These are phyloP conservation scores for Arthroderma sp. DNA, from an alignment of 2,329 filamentous ascomycete species.

Conservation along the genomic window DNA sequence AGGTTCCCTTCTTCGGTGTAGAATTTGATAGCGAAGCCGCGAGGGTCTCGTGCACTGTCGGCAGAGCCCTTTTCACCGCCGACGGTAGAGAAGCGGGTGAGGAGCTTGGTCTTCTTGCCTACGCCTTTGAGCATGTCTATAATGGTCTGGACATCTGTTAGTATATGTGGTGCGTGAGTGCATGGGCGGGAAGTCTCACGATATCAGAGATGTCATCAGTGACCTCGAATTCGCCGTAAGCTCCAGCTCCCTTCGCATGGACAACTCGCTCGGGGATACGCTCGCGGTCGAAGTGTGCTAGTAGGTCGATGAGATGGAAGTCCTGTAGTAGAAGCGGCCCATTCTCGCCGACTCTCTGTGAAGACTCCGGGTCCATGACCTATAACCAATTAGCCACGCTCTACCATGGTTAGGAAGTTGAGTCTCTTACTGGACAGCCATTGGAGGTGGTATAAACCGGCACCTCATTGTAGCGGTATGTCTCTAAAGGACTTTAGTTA, in stretches of 20 bases:
- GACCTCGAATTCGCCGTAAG: slow-evolving; percentile 28
- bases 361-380: slow-evolving; percentile 41
- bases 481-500: slow-evolving; percentile 19
- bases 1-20: slow-evolving; percentile 62
- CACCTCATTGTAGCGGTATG: slow-evolving; percentile 45
- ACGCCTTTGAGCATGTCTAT: slow-evolving; percentile 43
- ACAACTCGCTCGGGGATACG: slow-evolving; percentile 19
- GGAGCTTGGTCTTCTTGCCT: slow-evolving; percentile 57
- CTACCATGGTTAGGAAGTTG: neutral
- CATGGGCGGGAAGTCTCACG: slow-evolving; percentile 16
- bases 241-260: slow-evolving; percentile 4
- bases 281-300: slow-evolving; percentile 36
- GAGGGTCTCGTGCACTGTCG: slow-evolving; percentile 59
- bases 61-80: slow-evolving; percentile 61
- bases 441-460: slow-evolving; percentile 50
- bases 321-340: slow-evolving; percentile 53
- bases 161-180: neutral
- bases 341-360: slow-evolving; percentile 44
- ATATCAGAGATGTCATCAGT: slow-evolving; percentile 41
- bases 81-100: slow-evolving; percentile 62
- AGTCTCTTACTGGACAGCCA: slow-evolving; percentile 38
- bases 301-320: slow-evolving; percentile 52
- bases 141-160: slow-evolving; percentile 21
- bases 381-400: slow-evolving; percentile 10
- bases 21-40: slow-evolving; percentile 63